Conservation (phyloP, 2,329 filamentous ascomycete species). For the Alternaria arborescens region DNA sequence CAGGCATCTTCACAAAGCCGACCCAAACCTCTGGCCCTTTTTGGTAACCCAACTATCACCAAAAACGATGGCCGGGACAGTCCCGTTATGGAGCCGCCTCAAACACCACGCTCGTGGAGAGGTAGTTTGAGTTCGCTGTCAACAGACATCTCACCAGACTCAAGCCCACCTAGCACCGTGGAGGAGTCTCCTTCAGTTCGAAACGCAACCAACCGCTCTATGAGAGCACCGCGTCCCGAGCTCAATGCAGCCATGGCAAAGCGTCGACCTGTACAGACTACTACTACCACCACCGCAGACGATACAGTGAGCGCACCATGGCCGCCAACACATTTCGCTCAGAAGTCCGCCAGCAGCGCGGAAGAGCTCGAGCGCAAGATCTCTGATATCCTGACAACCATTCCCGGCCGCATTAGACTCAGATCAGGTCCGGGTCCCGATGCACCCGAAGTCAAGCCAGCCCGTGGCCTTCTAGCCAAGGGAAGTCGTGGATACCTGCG, state of each 20-base stretch:
- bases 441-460: slow-evolving; percentile 40
- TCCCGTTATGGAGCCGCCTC: slow-evolving; percentile 29
- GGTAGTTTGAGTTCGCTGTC: slow-evolving; percentile 43
- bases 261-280: slow-evolving; percentile 41
- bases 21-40: slow-evolving; percentile 14
- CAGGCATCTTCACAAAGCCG: slow-evolving; percentile 9
- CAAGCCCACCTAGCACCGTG: slow-evolving; percentile 39
- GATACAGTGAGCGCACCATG: slow-evolving; percentile 36
- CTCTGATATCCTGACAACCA: slow-evolving; percentile 76
- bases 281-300: slow-evolving; percentile 46
- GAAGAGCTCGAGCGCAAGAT: slow-evolving; percentile 83
- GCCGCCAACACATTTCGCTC: slow-evolving; percentile 48
- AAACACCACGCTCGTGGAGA: slow-evolving; percentile 44
- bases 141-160: slow-evolving; percentile 42
- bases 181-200: slow-evolving; percentile 51
- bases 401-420: slow-evolving; percentile 81
- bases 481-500: slow-evolving; percentile 44
- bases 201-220: slow-evolving; percentile 34
- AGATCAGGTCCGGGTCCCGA: slow-evolving; percentile 53
- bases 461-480: slow-evolving; percentile 38
- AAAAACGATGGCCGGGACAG: slow-evolving; percentile 27
- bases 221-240: slow-evolving; percentile 48
- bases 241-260: slow-evolving; percentile 56
- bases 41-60: slow-evolving; percentile 32
- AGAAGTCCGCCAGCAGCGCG: slow-evolving; percentile 36